phyloP scores from a whole-genome alignment of 176 grass and related monocot species.

The Carex parvula region DNA sequence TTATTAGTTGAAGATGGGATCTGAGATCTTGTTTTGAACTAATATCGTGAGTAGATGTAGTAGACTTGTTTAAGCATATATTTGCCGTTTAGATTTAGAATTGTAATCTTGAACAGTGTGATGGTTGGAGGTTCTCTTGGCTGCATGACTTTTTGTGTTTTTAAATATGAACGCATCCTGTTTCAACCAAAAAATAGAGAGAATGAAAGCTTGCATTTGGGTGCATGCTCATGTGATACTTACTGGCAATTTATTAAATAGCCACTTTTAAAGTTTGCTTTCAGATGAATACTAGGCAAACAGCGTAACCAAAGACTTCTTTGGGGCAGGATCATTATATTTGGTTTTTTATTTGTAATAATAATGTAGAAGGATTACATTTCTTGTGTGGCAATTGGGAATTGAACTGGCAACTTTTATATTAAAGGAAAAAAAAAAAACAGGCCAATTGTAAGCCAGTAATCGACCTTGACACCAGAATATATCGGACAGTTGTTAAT shows the following conservation, averaged over 20 bases:
- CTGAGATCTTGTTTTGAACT: slow-evolving; percentile 10
- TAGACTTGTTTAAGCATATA: slow-evolving; percentile 3
- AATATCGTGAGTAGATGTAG: neutral
- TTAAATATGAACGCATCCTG: neutral
- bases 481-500: neutral
- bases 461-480: too few species aligned
- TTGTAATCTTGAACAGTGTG: slow-evolving; percentile 16
- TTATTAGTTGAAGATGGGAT: neutral
- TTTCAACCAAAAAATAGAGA: neutral
- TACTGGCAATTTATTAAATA: neutral
- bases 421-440: too few species aligned
- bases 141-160: neutral
- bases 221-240: neutral
- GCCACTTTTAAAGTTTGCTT: neutral
- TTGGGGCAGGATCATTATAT: neutral
- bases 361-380: neutral
- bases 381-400: neutral
- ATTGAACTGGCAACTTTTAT: neutral
- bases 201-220: neutral
- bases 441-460: too few species aligned
- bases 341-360: neutral
- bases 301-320: neutral
- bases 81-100: neutral
- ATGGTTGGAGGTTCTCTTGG: neutral
- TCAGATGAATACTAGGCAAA: neutral